phyloP scores from a whole-genome alignment of 352 stramenopile species.

The Globisporangium abappressorium region DNA sequence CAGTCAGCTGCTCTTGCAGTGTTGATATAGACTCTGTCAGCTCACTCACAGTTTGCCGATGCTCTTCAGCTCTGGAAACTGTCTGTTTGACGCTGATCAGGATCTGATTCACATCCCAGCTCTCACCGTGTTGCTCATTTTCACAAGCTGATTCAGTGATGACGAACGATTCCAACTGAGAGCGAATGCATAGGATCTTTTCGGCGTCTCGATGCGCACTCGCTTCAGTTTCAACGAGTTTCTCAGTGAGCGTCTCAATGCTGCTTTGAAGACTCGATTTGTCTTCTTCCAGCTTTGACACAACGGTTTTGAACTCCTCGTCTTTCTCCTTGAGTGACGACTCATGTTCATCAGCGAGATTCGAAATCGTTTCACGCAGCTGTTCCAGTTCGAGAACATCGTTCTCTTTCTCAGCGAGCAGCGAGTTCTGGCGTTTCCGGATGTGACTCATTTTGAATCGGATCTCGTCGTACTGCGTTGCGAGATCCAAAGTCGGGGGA shows the following conservation, averaged over 20 bases:
- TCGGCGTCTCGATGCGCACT: slow-evolving; percentile 18
- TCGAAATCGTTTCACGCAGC: slow-evolving; percentile 19
- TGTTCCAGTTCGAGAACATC: slow-evolving; percentile 19
- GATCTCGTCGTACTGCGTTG: slow-evolving; percentile 19
- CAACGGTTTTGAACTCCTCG: background rate
- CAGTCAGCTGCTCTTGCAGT: slow-evolving; percentile 11
- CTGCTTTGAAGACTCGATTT: slow-evolving; percentile 8
- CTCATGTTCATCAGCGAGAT: slow-evolving; percentile 14
- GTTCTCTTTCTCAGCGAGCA: slow-evolving; percentile 18
- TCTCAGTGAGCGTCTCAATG: slow-evolving; percentile 27
- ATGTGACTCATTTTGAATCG: slow-evolving; percentile 22
- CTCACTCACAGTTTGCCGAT: slow-evolving; percentile 8
- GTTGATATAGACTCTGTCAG: slow-evolving; percentile 8
- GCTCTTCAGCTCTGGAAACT: slow-evolving; percentile 8
- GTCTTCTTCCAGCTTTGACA: slow-evolving; percentile 7
- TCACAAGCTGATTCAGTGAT: background rate
- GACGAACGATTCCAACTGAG: slow-evolving; percentile 23
- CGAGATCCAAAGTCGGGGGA: slow-evolving; percentile 4
- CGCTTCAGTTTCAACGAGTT: slow-evolving; percentile 21
- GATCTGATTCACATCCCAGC: slow-evolving; percentile 6
- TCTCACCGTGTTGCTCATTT: background rate
- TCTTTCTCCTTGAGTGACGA: slow-evolving; percentile 10
- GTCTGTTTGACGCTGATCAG: slow-evolving; percentile 13
- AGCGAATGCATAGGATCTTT: slow-evolving; percentile 14
- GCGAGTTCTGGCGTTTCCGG: slow-evolving; percentile 22